Evolutionary conservation across 345 rosid genomes (phyloP), one percentile per base, ranked within the genome.

Genomic region (Corchorus olitorius): DNA sequence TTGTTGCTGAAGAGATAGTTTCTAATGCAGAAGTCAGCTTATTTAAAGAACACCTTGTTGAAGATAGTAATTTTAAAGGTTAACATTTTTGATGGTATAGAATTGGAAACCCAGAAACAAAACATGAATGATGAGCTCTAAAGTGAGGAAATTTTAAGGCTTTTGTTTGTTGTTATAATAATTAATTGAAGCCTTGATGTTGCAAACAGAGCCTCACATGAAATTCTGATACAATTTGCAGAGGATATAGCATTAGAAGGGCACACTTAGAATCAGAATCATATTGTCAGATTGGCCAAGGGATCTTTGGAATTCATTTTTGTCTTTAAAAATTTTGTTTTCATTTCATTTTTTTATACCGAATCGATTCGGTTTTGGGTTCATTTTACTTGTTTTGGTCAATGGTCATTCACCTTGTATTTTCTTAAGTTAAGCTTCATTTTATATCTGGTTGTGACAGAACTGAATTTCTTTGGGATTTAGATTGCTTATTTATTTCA

Each of bases 211-310:
- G 70, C 53, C 3, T 64, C 39, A 35, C 41, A 16, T 65, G 15
- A 43, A 4, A 5, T 3, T 65, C 7, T 65, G 70, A 19, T 41
- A 49, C 13, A 46, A 20, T 43, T 33, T 69, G 6, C 73, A 4
- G 60, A 34, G 43, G 45, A 50, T 70, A 49, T 52, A 34, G 60
- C n/a, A 37, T 56, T 63, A 20, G 75, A 56, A 72, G 15, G 75
- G 41, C 41, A 56, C 17, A 58, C 13, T 56, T 72, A 19, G 20
- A 56, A 20, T 14, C 43, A 8, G n/a, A n/a, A 19, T 22, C 19
- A 71, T 58, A 56, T 72, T 0, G 39, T 35, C 39, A 19, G 61
- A 35, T 70, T 52, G 74, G 27, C 34, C 17, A n/a, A 70, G 45
- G 37, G 19, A 20, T 41, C 39, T 41, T 72, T 72, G n/a, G n/a